Conservation (phyloP, 2,329 filamentous ascomycete species). For the Clonostachys solani region DNA sequence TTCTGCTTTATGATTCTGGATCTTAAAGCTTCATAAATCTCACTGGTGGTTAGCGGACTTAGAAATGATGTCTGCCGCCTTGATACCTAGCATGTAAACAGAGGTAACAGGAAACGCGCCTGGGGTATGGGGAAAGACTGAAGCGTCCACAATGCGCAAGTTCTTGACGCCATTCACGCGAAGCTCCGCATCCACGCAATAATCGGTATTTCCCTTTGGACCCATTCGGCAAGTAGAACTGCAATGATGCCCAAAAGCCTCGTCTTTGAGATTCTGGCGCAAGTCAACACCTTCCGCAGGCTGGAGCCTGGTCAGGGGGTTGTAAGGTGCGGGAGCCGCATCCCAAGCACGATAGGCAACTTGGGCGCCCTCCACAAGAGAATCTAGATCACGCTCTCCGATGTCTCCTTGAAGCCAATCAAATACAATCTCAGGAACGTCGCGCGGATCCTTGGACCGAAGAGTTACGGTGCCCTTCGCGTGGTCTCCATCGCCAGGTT, state of each 20-base stretch:
- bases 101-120: no score
- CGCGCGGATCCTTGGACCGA: conserved; percentile 53
- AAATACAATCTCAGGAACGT: conserved; percentile 56
- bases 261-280: neutral
- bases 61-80: no score
- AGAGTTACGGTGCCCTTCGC: conserved; percentile 54
- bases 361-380: conserved; percentile 1
- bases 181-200: conserved; percentile 33
- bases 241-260: neutral
- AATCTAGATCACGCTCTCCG: neutral
- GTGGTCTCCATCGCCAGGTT: conserved; percentile 40
- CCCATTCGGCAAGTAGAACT: conserved; percentile 38
- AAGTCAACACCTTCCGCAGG: neutral
- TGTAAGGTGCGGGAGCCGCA: neutral
- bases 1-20: no score
- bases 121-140: no score
- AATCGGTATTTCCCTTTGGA: conserved; percentile 39
- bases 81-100: no score
- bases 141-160: conserved; percentile 26
- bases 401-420: conserved; percentile 19
- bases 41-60: no score
- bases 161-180: conserved; percentile 24
- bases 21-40: no score
- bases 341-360: neutral
- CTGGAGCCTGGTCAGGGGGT: conserved; percentile 29